These are phyloP conservation scores for Ulota crispa DNA, from an alignment of 225 moss, liverwort and hornwort species.

Conservation along the genomic window DNA sequence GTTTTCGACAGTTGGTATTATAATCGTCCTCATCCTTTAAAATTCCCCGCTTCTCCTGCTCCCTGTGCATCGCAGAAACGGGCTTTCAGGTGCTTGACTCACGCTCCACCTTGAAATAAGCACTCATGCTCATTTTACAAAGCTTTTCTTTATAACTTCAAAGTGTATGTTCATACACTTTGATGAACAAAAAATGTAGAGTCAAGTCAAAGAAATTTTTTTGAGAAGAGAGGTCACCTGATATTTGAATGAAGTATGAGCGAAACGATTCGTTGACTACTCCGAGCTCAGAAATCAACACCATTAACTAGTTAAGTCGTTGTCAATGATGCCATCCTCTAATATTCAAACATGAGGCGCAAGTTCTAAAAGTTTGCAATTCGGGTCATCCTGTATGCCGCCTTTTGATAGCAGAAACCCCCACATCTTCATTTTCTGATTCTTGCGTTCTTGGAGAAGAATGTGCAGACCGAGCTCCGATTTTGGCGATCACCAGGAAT, in stretches of 20 bases:
- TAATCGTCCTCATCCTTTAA: conserved; percentile 37
- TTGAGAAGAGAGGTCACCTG: conserved; percentile 19
- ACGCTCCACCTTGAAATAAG: background rate
- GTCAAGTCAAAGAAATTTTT: background rate
- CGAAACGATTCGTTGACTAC: background rate
- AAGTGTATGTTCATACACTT: no score
- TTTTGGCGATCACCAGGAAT: background rate
- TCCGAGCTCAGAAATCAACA: background rate
- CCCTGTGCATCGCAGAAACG: background rate
- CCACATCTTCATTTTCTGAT: background rate
- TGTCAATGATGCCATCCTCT: background rate
- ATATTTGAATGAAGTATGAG: background rate
- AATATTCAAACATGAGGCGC: background rate
- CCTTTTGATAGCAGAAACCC: background rate
- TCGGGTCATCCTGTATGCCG: background rate
- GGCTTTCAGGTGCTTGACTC: background rate
- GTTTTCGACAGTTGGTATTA: conserved; percentile 40
- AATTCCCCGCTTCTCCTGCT: background rate
- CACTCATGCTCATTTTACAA: background rate
- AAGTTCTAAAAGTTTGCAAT: background rate
- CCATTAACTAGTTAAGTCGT: background rate
- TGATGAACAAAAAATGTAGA: background rate
- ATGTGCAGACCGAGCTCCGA: background rate
- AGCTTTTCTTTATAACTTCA: background rate
- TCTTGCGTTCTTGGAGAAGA: background rate